These are phyloP conservation scores for Colletotrichum ledebouriae DNA, from an alignment of 2,329 filamentous ascomycete genomes.

Conservation along the genomic window DNA sequence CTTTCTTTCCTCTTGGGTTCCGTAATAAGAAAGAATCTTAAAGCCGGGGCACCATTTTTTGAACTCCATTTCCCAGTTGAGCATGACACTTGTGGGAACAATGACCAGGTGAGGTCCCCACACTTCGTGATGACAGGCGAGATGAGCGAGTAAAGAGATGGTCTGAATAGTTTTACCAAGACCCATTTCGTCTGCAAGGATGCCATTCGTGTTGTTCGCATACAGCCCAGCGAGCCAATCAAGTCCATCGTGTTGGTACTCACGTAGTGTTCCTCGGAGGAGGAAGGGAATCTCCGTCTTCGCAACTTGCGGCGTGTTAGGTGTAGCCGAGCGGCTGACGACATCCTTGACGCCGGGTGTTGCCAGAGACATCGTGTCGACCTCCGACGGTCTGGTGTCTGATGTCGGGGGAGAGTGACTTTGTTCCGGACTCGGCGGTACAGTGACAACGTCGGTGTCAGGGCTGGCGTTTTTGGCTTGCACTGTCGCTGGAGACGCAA, in stretches of 20 bases:
- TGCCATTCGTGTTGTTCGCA: slow-evolving; percentile 92
- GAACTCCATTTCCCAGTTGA: slow-evolving; percentile 99
- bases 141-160: slow-evolving; percentile 90
- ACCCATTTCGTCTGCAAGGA: slow-evolving; percentile 98
- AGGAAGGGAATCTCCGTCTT: slow-evolving; percentile 85
- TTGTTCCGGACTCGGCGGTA: slow-evolving; percentile 57
- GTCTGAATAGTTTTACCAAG: slow-evolving; percentile 99
- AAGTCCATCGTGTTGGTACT: slow-evolving; percentile 96
- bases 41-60: slow-evolving; percentile 99
- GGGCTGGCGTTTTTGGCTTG: slow-evolving; percentile 53
- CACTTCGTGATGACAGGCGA: slow-evolving; percentile 89
- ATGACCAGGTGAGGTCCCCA: slow-evolving; percentile 98
- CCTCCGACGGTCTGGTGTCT: slow-evolving; percentile 65
- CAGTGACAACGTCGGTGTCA: slow-evolving; percentile 60
- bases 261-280: slow-evolving; percentile 87
- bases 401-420: slow-evolving; percentile 64
- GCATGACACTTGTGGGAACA: slow-evolving; percentile 97
- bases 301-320: slow-evolving; percentile 50
- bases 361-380: slow-evolving; percentile 53
- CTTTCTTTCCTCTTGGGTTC: slow-evolving; percentile 91
- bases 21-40: slow-evolving; percentile 98
- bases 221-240: slow-evolving; percentile 98
- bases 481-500: slow-evolving; percentile 43
- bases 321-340: slow-evolving; percentile 51
- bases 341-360: slow-evolving; percentile 44